phyloP scores from a whole-genome alignment of 345 rosid genomes.

The Brassica rapa region DNA sequence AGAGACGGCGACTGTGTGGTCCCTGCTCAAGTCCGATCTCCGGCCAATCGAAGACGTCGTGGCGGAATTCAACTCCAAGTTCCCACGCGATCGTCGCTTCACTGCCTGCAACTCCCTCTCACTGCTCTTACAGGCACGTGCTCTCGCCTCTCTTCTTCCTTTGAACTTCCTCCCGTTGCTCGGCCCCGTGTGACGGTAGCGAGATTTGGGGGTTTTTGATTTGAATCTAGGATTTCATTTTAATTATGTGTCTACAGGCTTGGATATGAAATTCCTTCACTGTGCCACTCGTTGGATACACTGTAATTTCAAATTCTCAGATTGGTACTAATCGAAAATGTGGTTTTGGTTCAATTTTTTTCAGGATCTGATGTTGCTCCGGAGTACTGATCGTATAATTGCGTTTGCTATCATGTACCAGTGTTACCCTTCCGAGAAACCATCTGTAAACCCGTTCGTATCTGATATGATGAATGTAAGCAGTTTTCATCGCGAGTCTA shows the following conservation, averaged over 20 bases:
- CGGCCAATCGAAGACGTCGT: slow-evolving; percentile 54
- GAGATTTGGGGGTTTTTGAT: slow-evolving; percentile 12
- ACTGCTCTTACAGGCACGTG: slow-evolving; percentile 57
- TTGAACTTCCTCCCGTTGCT: background rate
- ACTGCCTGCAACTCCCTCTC: slow-evolving; percentile 59
- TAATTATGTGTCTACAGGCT: background rate
- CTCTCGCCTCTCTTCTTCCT: background rate
- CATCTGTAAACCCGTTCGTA: slow-evolving; percentile 66
- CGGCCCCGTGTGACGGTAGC: background rate
- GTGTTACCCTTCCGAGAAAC: slow-evolving; percentile 58
- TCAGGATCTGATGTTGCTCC: slow-evolving; percentile 63
- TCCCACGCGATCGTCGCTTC: slow-evolving; percentile 49
- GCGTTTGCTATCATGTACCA: slow-evolving; percentile 69
- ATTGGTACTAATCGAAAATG: slow-evolving; percentile 14
- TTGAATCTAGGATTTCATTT: slow-evolving; percentile 32
- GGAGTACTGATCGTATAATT: slow-evolving; percentile 63
- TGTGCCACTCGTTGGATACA: slow-evolving; percentile 1
- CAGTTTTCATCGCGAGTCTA: background rate
- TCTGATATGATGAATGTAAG: slow-evolving; percentile 57
- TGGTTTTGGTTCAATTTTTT: background rate
- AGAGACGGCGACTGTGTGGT: slow-evolving; percentile 50
- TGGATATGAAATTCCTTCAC: background rate
- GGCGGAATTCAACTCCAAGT: slow-evolving; percentile 58
- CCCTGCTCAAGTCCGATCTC: slow-evolving; percentile 57
- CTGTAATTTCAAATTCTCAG: background rate